A percentile compares a stretch with the other conserved stretches of the same genome.
These are phyloP conservation scores for Bassia scoparia DNA, from an alignment of 148 eudicot genomes.

Conservation along the genomic window DNA sequence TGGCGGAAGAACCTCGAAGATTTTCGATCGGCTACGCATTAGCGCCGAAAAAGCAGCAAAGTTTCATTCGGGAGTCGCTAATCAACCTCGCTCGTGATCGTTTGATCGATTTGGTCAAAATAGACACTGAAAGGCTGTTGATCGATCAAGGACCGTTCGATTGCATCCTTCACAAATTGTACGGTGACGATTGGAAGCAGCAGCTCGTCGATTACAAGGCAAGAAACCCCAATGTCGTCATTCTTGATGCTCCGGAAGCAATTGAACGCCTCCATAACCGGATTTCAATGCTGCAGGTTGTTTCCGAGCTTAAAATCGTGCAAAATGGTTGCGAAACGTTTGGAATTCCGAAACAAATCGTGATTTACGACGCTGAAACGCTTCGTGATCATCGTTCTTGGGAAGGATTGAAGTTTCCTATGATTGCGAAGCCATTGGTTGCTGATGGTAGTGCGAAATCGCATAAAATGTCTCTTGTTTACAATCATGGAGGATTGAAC, in stretches of 20 bases:
- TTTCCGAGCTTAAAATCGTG: slow-evolving; percentile 33
- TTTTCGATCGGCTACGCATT: slow-evolving; percentile 63
- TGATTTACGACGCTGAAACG: slow-evolving; percentile 45
- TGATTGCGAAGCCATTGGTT: slow-evolving; percentile 67
- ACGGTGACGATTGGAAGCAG: slow-evolving; percentile 56
- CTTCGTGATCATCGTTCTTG: slow-evolving; percentile 32
- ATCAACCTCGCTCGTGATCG: slow-evolving; percentile 40
- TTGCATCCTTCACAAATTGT: slow-evolving; percentile 55
- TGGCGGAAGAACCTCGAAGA: slow-evolving; percentile 41
- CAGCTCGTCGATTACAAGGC: slow-evolving; percentile 40
- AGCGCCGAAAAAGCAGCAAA: slow-evolving; percentile 52
- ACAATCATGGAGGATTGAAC: slow-evolving; percentile 37
- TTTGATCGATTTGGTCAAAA: slow-evolving; percentile 46
- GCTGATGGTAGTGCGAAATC: slow-evolving; percentile 74
- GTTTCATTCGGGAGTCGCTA: slow-evolving; percentile 52
- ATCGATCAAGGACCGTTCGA: slow-evolving; percentile 68
- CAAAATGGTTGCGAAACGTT: slow-evolving; percentile 30
- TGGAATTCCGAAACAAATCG: slow-evolving; percentile 65
- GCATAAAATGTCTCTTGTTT: slow-evolving; percentile 65
- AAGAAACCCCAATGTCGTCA: slow-evolving; percentile 37
- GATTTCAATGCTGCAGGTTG: slow-evolving; percentile 68
- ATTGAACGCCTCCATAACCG: slow-evolving; percentile 62
- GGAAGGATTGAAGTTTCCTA: slow-evolving; percentile 51
- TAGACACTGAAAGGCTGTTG: slow-evolving; percentile 44
- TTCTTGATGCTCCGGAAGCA: slow-evolving; percentile 50